phyloP scores from a whole-genome alignment of 1,284 basidiomycete species.

The Mrakiaceae sp. region DNA sequence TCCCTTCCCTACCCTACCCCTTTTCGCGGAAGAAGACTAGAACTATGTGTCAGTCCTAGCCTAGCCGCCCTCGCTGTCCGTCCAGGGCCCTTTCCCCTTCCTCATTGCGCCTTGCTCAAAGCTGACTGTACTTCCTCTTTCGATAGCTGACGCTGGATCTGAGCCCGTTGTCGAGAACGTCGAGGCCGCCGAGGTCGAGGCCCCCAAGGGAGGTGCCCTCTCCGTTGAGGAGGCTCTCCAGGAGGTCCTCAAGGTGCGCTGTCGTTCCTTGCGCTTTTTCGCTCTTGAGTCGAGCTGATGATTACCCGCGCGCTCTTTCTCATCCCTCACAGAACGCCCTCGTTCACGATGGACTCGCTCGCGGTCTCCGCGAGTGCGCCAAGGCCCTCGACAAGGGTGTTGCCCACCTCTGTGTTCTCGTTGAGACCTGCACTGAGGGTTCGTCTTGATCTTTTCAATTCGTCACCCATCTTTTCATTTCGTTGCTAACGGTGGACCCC shows the following conservation, averaged over 20 bases:
- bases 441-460: constrained; percentile 15
- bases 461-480: too few relatives aligned
- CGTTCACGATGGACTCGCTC: constrained; percentile 94
- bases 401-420: constrained; percentile 96
- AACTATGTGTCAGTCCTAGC: constrained; percentile 11
- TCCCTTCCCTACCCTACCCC: constrained; percentile 4
- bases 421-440: constrained; percentile 92
- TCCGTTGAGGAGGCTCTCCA: constrained; percentile 96
- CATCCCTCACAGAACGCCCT: constrained; percentile 59
- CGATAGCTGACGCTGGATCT: constrained; percentile 87
- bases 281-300: neutral
- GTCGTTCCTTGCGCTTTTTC: constrained; percentile 1
- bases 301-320: neutral
- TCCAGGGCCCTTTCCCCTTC: constrained; percentile 38
- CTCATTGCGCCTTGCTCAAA: constrained; percentile 17
- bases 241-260: constrained; percentile 45
- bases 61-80: neutral
- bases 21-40: constrained; percentile 70
- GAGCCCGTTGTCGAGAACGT: constrained; percentile 58
- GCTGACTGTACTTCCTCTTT: constrained; percentile 19
- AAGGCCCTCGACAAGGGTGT: constrained; percentile 98
- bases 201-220: constrained; percentile 81
- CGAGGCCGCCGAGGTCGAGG: constrained; percentile 67
- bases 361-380: constrained; percentile 93
- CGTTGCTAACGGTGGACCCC: too few relatives aligned